Conservation (phyloP, 176 grass and related monocot genomes). For the Metroxylon sagu region DNA sequence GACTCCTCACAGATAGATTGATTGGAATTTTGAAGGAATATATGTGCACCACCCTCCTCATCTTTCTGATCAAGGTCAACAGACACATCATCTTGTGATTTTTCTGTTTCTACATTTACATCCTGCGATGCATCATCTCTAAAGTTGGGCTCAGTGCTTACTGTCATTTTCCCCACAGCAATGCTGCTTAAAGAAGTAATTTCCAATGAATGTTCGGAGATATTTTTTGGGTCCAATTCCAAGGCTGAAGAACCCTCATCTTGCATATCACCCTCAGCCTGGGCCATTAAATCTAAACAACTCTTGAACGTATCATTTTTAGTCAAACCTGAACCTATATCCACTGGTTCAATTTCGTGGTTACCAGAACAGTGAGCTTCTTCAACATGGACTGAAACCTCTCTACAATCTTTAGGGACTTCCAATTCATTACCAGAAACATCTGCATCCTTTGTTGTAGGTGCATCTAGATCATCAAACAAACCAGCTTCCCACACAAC, state of each 20-base stretch:
- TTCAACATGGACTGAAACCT: conserved; percentile 19
- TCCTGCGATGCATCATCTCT: conserved; percentile 23
- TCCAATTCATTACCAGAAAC: conserved; percentile 22
- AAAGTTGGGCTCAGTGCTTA: conserved; percentile 17
- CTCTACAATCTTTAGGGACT: conserved; percentile 7
- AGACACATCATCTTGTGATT: conserved; percentile 17
- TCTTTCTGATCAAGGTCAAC: conserved; percentile 13
- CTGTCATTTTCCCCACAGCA: conserved; percentile 27
- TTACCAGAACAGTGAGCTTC: conserved; percentile 11
- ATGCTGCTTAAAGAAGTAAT: conserved; percentile 30
- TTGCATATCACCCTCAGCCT: conserved; percentile 43
- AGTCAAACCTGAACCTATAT: conserved; percentile 27
- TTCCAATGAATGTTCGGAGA: conserved; percentile 10
- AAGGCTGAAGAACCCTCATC: conserved; percentile 34
- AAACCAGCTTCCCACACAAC: conserved; percentile 78
- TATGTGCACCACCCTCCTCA: background rate
- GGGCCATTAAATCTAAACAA: conserved; percentile 70
- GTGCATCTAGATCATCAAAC: conserved; percentile 49
- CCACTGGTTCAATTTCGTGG: conserved; percentile 9
- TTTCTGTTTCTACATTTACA: conserved; percentile 23
- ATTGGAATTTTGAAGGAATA: background rate
- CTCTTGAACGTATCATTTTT: conserved; percentile 75
- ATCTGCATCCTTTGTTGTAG: conserved; percentile 31
- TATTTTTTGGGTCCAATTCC: conserved; percentile 10
- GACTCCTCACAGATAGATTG: conserved; percentile 22